Base-by-base conservation (phyloP, 495 filamentous ascomycete species). In the Aspergillus cavernicola region DNA sequence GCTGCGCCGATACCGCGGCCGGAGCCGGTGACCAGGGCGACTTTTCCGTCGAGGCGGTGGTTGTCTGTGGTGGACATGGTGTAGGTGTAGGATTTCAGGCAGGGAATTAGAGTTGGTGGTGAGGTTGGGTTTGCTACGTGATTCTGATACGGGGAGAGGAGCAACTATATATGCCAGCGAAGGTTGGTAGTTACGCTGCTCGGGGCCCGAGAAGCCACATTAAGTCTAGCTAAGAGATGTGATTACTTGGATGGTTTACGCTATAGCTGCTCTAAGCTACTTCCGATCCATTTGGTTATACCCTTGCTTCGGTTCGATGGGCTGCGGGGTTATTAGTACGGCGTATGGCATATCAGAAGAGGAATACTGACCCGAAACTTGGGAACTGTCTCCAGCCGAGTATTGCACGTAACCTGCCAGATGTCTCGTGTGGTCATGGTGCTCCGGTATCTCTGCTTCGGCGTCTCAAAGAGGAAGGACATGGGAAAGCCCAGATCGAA, bases 1-100 rank as follows among this genome's bases (percentile, higher is more conserved):
- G 83, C 86, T 15, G 79, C 75, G 44, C 88, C 88, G 62, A 92
- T 90, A 32, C 87, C 87, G 12, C 86, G 84, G 23, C 82, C 79
- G 57, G 80, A 80, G 15, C 86, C 88, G 16, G 88, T 91, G 54
- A 92, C 76, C 28, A 90, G 76, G 41, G 86, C 86, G 56, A 89
- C 83, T 69, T 86, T 87, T 61, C 82, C 83, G 51, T 80, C 76
- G 29, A 88, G 69, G 23, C 44, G 44, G 28, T 35, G 12, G 19
- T 39, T 39, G 12, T 50, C 47, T 7, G 42, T 10, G 22, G 13
- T 4, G 40, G 40, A 28, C 10, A 43, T 43, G 11, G 12, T 43
- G 6, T n/a, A n/a, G n/a, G n/a, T n/a, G n/a, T n/a, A n/a, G n/a
- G n/a, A n/a, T n/a, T n/a, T n/a, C n/a, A n/a, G n/a, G n/a, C n/a